Percentiles rank a stretch among this genome's conserved stretches.
Conservation (phyloP, 176 grass and related monocot species). For the Bolboschoenus planiculmis region DNA sequence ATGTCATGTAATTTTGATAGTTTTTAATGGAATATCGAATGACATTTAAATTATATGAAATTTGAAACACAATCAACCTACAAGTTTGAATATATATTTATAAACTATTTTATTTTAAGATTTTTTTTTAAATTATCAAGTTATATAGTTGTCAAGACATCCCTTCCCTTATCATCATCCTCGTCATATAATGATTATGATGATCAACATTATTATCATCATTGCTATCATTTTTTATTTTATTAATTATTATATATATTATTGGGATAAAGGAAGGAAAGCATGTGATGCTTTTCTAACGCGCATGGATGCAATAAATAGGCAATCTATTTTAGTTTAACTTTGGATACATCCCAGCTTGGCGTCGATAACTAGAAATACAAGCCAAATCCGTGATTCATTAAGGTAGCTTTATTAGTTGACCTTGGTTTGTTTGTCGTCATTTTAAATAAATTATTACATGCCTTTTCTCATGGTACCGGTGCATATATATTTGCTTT, state of each 20-base stretch:
- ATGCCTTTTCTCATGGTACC: conserved; percentile 11
- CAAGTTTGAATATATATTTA: too few relatives aligned
- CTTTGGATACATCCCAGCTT: conserved; percentile 22
- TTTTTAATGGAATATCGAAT: too few relatives aligned
- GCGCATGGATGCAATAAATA: conserved; percentile 25
- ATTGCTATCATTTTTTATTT: background rate
- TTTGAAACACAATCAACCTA: too few relatives aligned
- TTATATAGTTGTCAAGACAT: too few relatives aligned
- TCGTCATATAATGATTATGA: background rate
- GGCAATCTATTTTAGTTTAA: conserved; percentile 15
- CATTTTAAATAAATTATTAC: conserved; percentile 11
- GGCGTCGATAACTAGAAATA: conserved; percentile 19
- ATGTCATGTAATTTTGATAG: too few relatives aligned
- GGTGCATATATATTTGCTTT: background rate
- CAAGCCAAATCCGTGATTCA: conserved; percentile 35
- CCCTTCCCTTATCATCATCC: background rate
- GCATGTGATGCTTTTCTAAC: conserved; percentile 28
- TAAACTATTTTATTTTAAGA: too few relatives aligned
- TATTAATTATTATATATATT: background rate
- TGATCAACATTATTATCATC: background rate
- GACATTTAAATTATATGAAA: too few relatives aligned
- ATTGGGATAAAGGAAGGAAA: background rate
- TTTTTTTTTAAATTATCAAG: too few relatives aligned
- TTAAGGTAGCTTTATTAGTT: conserved; percentile 37
- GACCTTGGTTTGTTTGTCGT: conserved; percentile 46